Evolutionary conservation across 2,329 filamentous ascomycete genomes (phyloP), one percentile per base, ranked within the genome.

Genomic region (Coniochaeta ligniaria): DNA sequence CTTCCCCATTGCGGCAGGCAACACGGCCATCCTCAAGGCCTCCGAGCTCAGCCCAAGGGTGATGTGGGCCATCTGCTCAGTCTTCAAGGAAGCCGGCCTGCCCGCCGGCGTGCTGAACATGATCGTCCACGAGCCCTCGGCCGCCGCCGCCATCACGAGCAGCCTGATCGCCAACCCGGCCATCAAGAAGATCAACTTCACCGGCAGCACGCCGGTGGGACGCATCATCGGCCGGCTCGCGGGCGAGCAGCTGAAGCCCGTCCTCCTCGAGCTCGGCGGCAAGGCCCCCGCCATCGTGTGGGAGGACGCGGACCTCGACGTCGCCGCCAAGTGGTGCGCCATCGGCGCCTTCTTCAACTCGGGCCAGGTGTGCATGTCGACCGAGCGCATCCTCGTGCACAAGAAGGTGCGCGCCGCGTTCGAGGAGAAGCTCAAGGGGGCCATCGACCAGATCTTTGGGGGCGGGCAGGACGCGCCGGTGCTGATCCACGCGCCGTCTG

Each of bases 291-390:
- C 89, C 2, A 88, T 96, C 62, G 86, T 96, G 0, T 85, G 89
- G 72, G 87, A 90, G 58, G 92, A 96, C 72, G 91, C 92, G 16
- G 83, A 96, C 68, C 71, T 96, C 45, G 81, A 89, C 33, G 79
- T 84, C 26, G 91, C 92, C 0, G 92, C 90, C 0, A 72, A 79
- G 14, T 82, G 86, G 67, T 90, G 88, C 66, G 85, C 85, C 0
- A 71, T 89, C 1, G 91, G 91, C 3, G 80, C 90, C 0, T 92
- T 93, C 69, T 68, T 91, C 62, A 83, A 94, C 71, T 78, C 79
- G 1, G 92, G 92, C 0, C 92, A 96, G 75, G 85, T 95, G 54
- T 96, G 92, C 79, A 95, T 96, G 91, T 82, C 83, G 20, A 95
- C 91, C 0, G 91, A 96, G 75, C 83, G 87, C 31, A 87, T 95